Conservation (phyloP, 2,329 filamentous ascomycete genomes). For the Fusarium cyanostomum region DNA sequence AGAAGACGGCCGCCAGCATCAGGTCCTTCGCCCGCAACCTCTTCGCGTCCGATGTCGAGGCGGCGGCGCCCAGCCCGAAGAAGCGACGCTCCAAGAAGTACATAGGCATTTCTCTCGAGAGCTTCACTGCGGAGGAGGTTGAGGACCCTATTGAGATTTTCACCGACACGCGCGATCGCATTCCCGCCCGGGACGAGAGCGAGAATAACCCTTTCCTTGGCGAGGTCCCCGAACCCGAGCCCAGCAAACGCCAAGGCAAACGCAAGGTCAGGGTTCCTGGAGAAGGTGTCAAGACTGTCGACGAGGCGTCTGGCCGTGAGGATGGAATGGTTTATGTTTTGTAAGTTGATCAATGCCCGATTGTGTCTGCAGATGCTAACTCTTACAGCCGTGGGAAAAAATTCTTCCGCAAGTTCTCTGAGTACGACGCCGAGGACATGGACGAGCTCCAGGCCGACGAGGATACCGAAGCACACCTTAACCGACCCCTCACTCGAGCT, state of each 20-base stretch:
- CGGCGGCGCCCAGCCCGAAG: constrained; percentile 67
- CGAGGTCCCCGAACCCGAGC: constrained; percentile 51
- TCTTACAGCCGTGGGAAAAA: constrained; percentile 77
- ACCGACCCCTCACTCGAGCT: constrained; percentile 69
- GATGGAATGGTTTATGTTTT: constrained; percentile 82
- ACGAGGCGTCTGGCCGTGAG: constrained; percentile 70
- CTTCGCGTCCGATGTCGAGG: constrained; percentile 68
- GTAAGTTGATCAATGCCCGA: constrained; percentile 61
- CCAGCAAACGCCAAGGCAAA: constrained; percentile 62
- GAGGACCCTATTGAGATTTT: constrained; percentile 75
- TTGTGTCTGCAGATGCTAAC: constrained; percentile 15
- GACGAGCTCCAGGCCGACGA: constrained; percentile 50
- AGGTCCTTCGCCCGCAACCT: constrained; percentile 68
- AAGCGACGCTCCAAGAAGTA: constrained; percentile 68
- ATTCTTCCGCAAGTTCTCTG: constrained; percentile 74
- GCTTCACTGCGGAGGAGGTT: constrained; percentile 66
- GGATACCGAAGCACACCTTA: constrained; percentile 48
- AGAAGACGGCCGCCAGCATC: constrained; percentile 61
- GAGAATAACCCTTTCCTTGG: constrained; percentile 78
- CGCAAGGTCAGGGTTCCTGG: constrained; percentile 65
- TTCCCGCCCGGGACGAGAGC: constrained; percentile 73
- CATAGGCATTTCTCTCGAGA: constrained; percentile 63
- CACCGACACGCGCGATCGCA: constrained; percentile 80
- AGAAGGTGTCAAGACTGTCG: constrained; percentile 66
- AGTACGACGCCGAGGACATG: constrained; percentile 48